These are phyloP conservation scores for Spergularia bocconei DNA, from an alignment of 148 eudicot genomes.

Conservation along the genomic window DNA sequence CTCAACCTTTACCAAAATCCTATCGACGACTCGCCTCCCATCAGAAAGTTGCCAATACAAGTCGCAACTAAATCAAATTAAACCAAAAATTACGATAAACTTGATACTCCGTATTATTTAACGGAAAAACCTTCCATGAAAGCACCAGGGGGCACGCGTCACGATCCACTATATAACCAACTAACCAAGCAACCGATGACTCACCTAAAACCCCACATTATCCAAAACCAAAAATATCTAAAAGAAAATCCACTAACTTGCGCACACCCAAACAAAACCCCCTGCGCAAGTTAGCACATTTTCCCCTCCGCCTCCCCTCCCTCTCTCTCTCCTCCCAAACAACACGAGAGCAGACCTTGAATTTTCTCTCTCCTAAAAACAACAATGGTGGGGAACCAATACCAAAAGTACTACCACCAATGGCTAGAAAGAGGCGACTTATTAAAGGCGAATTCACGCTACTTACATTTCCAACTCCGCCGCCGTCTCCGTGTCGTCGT, in stretches of 20 bases:
- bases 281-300: constrained; percentile 17
- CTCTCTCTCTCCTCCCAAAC: background rate
- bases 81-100: too few relatives aligned
- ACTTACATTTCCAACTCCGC: constrained; percentile 47
- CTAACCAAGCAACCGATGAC: too few relatives aligned
- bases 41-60: too few relatives aligned
- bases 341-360: background rate
- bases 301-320: background rate
- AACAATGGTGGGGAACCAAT: constrained; percentile 26
- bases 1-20: too few relatives aligned
- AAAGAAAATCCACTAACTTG: background rate
- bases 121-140: too few relatives aligned
- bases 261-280: background rate
- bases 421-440: constrained; percentile 43
- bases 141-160: too few relatives aligned
- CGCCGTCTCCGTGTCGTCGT: constrained; percentile 56
- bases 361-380: background rate
- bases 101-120: too few relatives aligned
- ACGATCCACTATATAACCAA: background rate
- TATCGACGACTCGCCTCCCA: too few relatives aligned
- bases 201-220: background rate
- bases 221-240: constrained; percentile 16
- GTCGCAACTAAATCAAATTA: too few relatives aligned
- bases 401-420: constrained; percentile 29
- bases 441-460: constrained; percentile 40